A percentile compares a stretch with the other conserved stretches of the same genome.
These are phyloP conservation scores for Lantana camara DNA, from an alignment of 257 asterid species.

Conservation along the genomic window DNA sequence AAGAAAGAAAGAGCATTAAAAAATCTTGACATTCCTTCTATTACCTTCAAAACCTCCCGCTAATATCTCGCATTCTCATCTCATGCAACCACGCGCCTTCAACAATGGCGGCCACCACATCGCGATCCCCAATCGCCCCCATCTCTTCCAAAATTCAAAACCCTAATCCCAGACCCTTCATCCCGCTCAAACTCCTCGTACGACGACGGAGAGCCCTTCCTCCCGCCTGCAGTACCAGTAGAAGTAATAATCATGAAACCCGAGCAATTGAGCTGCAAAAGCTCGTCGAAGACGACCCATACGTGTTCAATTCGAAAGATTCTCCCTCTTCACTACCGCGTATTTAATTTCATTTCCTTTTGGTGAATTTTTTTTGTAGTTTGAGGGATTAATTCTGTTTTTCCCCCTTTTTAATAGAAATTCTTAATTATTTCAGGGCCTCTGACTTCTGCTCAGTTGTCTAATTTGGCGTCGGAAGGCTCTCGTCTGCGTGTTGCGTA, in stretches of 20 bases:
- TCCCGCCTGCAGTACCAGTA: constrained; percentile 37
- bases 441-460: constrained; percentile 74
- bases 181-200: constrained; percentile 28
- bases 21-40: no score
- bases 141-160: constrained; percentile 26
- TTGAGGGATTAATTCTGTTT: background rate
- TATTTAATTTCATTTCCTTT: constrained; percentile 18
- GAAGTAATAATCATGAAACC: constrained; percentile 33
- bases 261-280: constrained; percentile 61
- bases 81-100: constrained; percentile 25
- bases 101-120: constrained; percentile 48
- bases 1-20: no score
- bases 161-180: constrained; percentile 32
- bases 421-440: constrained; percentile 59
- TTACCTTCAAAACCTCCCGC: no score
- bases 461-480: constrained; percentile 72
- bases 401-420: background rate
- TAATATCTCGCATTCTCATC: background rate
- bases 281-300: constrained; percentile 50
- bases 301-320: constrained; percentile 50
- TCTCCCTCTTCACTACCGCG: constrained; percentile 75
- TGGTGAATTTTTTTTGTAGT: background rate
- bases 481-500: constrained; percentile 95
- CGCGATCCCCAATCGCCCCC: constrained; percentile 41
- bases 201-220: constrained; percentile 44